phyloP scores from a whole-genome alignment of 225 moss, liverwort and hornwort species.

The Pleurozium schreberi region DNA sequence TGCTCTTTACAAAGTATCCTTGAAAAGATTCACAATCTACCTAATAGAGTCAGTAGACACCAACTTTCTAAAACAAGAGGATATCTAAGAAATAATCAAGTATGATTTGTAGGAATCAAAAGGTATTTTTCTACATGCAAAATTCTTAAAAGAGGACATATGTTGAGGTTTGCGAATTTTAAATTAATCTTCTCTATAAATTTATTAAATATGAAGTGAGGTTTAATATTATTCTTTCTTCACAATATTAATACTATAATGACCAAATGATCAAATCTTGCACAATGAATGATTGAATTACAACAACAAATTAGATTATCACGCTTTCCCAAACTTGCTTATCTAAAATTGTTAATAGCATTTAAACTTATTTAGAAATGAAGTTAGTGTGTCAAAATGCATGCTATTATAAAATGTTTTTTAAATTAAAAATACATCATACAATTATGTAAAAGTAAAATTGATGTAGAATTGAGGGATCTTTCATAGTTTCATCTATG shows the following conservation, averaged over 20 bases:
- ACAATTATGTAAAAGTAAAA: not conserved
- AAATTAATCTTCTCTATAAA: not conserved
- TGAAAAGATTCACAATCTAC: not conserved
- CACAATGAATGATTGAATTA: not conserved
- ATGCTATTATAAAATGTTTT: not conserved
- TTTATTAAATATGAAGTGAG: not conserved
- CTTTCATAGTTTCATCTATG: not conserved
- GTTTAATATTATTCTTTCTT: not conserved
- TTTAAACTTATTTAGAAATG: not conserved
- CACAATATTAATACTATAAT: not conserved
- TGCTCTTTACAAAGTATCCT: not conserved
- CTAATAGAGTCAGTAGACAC: not conserved
- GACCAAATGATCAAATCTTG: not conserved
- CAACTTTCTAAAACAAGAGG: not conserved
- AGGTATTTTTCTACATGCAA: not conserved
- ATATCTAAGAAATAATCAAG: not conserved
- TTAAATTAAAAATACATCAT: not conserved
- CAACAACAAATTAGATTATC: not conserved
- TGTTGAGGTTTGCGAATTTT: not conserved
- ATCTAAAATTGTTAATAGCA: not conserved
- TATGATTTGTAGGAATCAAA: not conserved
- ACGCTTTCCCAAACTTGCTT: not conserved
- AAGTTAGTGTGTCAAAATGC: not conserved
- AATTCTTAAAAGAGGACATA: not conserved
- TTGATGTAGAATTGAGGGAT: not conserved